phyloP scores from a whole-genome alignment of 116 monocot species.

The Posidonia oceanica region DNA sequence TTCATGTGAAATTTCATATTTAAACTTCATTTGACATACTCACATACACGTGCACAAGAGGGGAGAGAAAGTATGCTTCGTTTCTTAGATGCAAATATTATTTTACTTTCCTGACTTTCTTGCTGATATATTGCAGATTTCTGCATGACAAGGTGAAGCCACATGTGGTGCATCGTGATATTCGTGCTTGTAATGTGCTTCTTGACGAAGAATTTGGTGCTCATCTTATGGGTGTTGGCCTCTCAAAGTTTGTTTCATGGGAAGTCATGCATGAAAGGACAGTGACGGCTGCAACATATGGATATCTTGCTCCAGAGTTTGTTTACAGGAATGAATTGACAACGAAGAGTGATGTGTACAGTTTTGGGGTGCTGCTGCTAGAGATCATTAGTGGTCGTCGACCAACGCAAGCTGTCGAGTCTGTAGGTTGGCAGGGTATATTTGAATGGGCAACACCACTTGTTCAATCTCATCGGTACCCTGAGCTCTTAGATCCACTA shows the following conservation, averaged over 20 bases:
- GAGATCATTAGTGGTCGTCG: constrained; percentile 83
- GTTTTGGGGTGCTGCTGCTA: constrained; percentile 87
- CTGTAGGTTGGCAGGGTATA: constrained; percentile 82
- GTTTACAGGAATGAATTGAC: constrained; percentile 97
- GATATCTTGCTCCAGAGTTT: constrained; percentile 94
- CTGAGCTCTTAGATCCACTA: constrained; percentile 76
- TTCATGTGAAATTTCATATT: no score
- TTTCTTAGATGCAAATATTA: no score
- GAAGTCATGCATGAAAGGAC: constrained; percentile 92
- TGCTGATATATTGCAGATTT: constrained; percentile 28
- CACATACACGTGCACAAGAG: no score
- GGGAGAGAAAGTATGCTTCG: no score
- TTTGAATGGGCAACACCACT: constrained; percentile 97
- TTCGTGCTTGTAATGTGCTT: constrained; percentile 91
- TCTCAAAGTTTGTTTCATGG: constrained; percentile 88
- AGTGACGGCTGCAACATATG: constrained; percentile 66
- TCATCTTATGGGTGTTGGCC: constrained; percentile 83
- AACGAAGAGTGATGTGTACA: constrained; percentile 93
- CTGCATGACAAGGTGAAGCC: constrained; percentile 99
- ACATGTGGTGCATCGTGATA: constrained; percentile 89
- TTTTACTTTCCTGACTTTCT: neutral
- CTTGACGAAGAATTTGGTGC: constrained; percentile 85
- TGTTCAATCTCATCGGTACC: constrained; percentile 72
- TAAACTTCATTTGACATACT: no score
- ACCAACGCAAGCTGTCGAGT: constrained; percentile 64